Percentiles rank a stretch among this genome's conserved stretches.
Evolutionary conservation across 2,329 filamentous ascomycete species (phyloP).

Genomic region (Dothideomycetes sp.): DNA sequence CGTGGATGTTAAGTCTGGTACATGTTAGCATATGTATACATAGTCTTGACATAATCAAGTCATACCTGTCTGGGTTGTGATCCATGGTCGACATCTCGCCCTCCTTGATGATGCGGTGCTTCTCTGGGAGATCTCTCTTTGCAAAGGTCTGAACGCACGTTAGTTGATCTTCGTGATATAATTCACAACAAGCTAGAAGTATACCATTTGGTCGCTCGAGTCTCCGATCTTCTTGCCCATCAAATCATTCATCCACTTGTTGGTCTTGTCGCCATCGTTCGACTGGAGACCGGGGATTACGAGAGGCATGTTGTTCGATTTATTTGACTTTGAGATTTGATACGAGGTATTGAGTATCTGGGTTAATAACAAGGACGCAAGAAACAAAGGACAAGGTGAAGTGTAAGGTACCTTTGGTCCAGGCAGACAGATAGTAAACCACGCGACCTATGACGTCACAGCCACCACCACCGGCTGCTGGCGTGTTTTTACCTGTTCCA

Average conservation of each 20-base stretch:
- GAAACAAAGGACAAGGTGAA: not conserved
- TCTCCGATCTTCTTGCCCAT: constrained; percentile 43
- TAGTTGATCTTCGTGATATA: too few species aligned
- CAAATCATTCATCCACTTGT: constrained; percentile 37
- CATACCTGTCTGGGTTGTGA: constrained; percentile 35
- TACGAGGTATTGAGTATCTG: not conserved
- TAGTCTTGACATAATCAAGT: too few species aligned
- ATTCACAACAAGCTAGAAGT: too few species aligned
- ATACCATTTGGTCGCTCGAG: constrained; percentile 31
- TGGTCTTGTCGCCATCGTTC: constrained; percentile 27
- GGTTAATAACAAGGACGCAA: not conserved
- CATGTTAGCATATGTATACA: not conserved
- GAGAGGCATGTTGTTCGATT: constrained; percentile 33
- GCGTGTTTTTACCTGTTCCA: too few species aligned
- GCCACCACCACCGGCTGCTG: too few species aligned
- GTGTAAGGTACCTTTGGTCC: not conserved
- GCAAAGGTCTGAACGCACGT: constrained; percentile 33
- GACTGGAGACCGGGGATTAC: constrained; percentile 36
- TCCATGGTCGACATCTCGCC: constrained; percentile 37
- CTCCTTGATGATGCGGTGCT: constrained; percentile 35
- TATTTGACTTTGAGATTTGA: not conserved
- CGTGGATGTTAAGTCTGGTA: constrained; percentile 35
- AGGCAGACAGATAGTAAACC: not conserved
- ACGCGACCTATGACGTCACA: not conserved
- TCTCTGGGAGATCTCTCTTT: constrained; percentile 35